phyloP scores from a whole-genome alignment of 345 rosid genomes.

The Xanthoceras sorbifolium region DNA sequence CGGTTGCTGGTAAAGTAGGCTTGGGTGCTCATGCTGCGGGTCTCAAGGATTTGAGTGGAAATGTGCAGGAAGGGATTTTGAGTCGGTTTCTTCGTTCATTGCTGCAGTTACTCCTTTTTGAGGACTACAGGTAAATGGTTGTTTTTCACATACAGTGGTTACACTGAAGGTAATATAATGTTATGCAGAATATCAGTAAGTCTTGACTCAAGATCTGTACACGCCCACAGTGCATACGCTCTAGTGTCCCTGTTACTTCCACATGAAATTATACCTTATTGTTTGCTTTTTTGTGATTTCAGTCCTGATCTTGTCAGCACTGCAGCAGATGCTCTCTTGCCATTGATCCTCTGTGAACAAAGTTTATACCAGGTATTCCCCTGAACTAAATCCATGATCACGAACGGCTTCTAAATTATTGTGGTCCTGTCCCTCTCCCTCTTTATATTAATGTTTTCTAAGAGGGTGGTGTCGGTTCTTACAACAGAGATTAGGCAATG shows the following conservation, averaged over 20 bases:
- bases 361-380: conserved; percentile 75
- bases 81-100: conserved; percentile 70
- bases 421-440: background rate
- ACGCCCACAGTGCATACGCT: background rate
- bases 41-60: conserved; percentile 58
- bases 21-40: conserved; percentile 66
- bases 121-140: conserved; percentile 76
- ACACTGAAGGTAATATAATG: background rate
- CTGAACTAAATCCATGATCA: background rate
- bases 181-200: background rate
- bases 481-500: conserved; percentile 70
- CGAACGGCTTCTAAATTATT: background rate
- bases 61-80: conserved; percentile 63
- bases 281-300: conserved; percentile 24
- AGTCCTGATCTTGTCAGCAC: conserved; percentile 86
- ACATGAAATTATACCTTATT: background rate
- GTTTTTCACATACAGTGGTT: background rate
- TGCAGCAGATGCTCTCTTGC: conserved; percentile 96
- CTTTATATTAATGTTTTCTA: background rate
- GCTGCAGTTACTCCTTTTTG: conserved; percentile 85
- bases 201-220: background rate
- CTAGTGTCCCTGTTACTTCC: background rate
- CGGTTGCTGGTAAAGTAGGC: conserved; percentile 58
- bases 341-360: conserved; percentile 92
- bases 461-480: background rate